Percentiles rank a stretch among this genome's conserved stretches.
These are phyloP conservation scores for Eremochloa ophiuroides DNA, from an alignment of 176 grass and related monocot genomes.

Conservation along the genomic window DNA sequence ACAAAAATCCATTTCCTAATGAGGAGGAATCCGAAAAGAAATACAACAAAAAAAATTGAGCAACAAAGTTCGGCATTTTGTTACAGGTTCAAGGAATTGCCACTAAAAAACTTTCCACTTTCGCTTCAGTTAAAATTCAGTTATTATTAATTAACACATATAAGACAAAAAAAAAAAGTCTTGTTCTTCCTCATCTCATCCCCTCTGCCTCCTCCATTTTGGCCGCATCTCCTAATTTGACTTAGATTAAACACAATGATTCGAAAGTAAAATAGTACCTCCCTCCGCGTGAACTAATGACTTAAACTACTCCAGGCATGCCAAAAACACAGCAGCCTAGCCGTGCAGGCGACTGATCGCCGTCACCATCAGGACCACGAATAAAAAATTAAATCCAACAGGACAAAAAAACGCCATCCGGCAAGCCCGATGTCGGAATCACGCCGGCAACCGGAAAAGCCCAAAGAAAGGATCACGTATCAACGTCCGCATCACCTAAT, in stretches of 20 bases:
- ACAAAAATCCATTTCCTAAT: not conserved
- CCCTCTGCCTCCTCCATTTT: not conserved
- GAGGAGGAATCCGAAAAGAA: not conserved
- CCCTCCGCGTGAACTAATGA: not conserved
- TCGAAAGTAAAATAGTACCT: not conserved
- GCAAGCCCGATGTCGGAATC: not conserved
- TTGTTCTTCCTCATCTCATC: not conserved
- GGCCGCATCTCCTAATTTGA: not conserved
- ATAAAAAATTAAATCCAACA: not conserved
- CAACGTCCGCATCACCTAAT: not conserved
- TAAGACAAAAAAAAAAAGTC: not conserved
- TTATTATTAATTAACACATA: not conserved
- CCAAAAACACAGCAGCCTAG: no score
- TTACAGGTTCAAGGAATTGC: not conserved
- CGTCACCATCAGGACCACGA: not conserved
- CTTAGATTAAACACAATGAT: not conserved
- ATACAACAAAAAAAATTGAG: not conserved
- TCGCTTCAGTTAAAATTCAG: not conserved
- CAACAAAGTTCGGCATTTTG: not conserved
- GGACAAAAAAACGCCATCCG: not conserved
- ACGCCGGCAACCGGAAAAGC: not conserved
- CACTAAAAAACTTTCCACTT: not conserved
- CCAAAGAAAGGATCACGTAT: not conserved
- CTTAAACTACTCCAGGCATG: no score
- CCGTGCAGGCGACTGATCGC: no score